Evolutionary conservation across 768 basidiomycete species (phyloP), one percentile per base, ranked within the genome.

Genomic region (Kwoniella dejecticola): DNA sequence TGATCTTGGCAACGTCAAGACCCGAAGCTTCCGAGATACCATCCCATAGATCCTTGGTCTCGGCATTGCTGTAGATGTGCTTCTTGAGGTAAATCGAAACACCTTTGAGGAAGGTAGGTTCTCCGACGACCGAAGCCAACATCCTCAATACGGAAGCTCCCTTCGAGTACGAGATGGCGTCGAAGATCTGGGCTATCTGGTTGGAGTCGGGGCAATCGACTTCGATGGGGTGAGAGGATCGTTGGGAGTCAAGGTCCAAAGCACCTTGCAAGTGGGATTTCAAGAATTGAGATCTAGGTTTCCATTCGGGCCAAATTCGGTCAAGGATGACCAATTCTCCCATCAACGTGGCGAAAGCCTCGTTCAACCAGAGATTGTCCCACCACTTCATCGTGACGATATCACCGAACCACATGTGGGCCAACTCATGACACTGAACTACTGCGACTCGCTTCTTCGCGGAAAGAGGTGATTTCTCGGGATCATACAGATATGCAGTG

Each of bases 61-160:
- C 85, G 48, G 87, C 90, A 79, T 91, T 96, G 24, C 83, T 86
- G 77, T 88, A 98, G 7, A 92, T 81, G 67, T 90, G 87, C 64
- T 87, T 85, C 81, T 93, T 94, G 64, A 98, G 85, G 81, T 98
- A 97, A 60, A 90, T 83, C 1, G 91, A 91, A 45, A 95, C 91
- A 31, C 90, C 90, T 70, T 86, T 85, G 52, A 93, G 79, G 84
- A 98, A 96, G 59, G 80, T 83, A 5, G 92, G 90, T 78, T 96
- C 88, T 47, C 94, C 92, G 19, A 94, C 90, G 64, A 89, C 88
- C 74, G 86, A 85, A 21, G 87, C 86, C 57, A 98, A 82, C 94
- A 98, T 98, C 71, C 91, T 89, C 47, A 98, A 84, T n/a, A 96
- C 94, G 84, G 74, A 76, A 23, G 76, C 80, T 45, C 79, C 80